phyloP scores from a whole-genome alignment of 169 alveolate genomes.

The Blepharisma undulans region DNA sequence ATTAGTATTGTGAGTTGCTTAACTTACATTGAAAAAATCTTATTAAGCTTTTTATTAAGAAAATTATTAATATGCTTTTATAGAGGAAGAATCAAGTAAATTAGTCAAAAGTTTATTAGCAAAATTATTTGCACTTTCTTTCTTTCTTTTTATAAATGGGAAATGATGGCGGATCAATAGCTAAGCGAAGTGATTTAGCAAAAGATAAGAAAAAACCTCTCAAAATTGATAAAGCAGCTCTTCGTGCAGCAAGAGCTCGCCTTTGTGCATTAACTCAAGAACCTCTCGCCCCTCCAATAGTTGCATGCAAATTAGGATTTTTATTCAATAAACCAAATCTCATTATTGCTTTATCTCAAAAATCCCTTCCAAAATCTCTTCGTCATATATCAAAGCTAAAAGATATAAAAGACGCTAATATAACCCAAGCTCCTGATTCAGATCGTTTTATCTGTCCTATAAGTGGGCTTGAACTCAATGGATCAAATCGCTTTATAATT shows the following conservation, averaged over 20 bases:
- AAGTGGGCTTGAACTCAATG: constrained; percentile 4
- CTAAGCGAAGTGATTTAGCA: constrained; percentile 36
- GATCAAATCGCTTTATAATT: not conserved
- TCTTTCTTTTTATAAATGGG: constrained; percentile 28
- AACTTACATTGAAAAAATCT: not conserved
- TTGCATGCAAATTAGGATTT: constrained; percentile 12
- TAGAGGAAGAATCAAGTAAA: not conserved
- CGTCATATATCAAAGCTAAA: not conserved
- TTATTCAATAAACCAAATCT: constrained; percentile 28
- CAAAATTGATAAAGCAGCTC: not conserved
- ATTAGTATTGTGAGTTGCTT: not conserved
- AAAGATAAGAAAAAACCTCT: not conserved
- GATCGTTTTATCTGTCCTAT: constrained; percentile 19
- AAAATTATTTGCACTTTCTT: not conserved
- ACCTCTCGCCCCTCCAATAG: constrained; percentile 26
- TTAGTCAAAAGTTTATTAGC: too few relatives aligned
- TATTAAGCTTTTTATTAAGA: not conserved
- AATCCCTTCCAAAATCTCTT: not conserved
- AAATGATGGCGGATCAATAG: constrained; percentile 40
- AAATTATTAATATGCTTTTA: too few relatives aligned
- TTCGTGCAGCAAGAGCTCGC: not conserved
- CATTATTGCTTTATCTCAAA: not conserved
- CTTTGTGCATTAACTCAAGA: constrained; percentile 28
- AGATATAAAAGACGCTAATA: not conserved
- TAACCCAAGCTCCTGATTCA: not conserved